Evolutionary conservation across 768 basidiomycete species (phyloP), one percentile per base, ranked within the genome.

Genomic region (Rhizopogon sp.): DNA sequence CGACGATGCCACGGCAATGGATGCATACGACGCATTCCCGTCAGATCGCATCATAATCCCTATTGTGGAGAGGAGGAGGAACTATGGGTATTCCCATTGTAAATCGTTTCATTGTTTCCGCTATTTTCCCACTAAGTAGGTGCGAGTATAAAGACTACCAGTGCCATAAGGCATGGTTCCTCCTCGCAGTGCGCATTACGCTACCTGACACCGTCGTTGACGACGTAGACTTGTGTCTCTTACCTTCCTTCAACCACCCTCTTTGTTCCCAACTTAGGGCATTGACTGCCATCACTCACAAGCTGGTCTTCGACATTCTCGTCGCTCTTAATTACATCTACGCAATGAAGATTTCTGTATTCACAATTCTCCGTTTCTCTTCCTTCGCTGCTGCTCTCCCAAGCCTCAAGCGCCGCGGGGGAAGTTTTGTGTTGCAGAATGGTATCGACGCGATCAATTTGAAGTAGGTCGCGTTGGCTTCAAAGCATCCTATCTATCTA

Each of bases 401-500:
- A 5, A 65, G 70, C 54, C 70, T 62, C 37, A 64, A 62, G 56
- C 71, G 74, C 41, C 67, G 64, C 28, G 52, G n/a, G 8, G 53
- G 41, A 53, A 42, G 61, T 33, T 29, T 72, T 74, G 52, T 56
- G 53, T 63, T 73, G 40, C 67, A 69, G 50, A 78, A 77, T 65
- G 74, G 76, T 52, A 65, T 75, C 52, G 74, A 71, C 54, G 74
- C 74, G 43, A 69, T 77, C 54, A 68, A 68, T 14, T 58, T 71
- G 29, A 79, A 77, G 79, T 75, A 37, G 37, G 71, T 64, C 20
- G 41, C 39, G 20, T 31, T 3, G 16, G 11, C 25, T 17, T 17
- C 28, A 11, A 3, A 39, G 28, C 13, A 16, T 35, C 25, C 50
- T 44, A 22, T 53, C 50, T 20, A 31, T 28, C 59, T 62, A 20